phyloP scores from a whole-genome alignment of 352 stramenopile genomes.

The Thraustochytrium striatum region DNA sequence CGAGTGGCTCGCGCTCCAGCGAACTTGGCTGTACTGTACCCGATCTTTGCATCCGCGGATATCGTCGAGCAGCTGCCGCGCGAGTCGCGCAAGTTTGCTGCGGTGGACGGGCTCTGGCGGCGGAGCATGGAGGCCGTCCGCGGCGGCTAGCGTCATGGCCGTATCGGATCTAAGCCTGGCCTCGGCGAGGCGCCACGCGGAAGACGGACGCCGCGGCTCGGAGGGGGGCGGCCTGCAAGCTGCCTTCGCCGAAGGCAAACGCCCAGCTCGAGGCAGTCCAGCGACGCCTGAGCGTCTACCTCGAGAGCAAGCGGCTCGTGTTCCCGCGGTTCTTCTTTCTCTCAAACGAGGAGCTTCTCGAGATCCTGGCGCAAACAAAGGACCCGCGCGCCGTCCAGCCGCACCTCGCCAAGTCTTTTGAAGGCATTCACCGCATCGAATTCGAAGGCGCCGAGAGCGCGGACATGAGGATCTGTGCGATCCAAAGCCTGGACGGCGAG shows the following conservation, averaged over 20 bases:
- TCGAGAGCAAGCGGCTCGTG: constrained; percentile 85
- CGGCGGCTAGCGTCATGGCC: background rate
- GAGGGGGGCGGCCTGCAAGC: constrained; percentile 71
- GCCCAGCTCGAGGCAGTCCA: constrained; percentile 88
- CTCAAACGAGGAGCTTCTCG: constrained; percentile 89
- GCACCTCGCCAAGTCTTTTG: constrained; percentile 91
- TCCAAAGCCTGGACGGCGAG: constrained; percentile 70
- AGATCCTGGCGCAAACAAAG: constrained; percentile 91
- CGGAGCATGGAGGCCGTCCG: too few species aligned
- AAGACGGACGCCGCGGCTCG: constrained; percentile 85
- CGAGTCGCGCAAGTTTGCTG: constrained; percentile 55
- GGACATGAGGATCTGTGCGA: constrained; percentile 75
- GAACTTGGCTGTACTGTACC: too few species aligned
- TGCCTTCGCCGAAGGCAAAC: constrained; percentile 81
- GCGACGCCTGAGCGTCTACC: constrained; percentile 87
- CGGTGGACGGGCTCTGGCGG: too few species aligned
- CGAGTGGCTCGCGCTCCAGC: constrained; percentile 87
- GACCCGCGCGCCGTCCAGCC: constrained; percentile 86
- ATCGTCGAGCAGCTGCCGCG: too few species aligned
- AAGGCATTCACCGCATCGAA: constrained; percentile 81
- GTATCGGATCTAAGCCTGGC: constrained; percentile 81
- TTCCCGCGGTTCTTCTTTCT: constrained; percentile 91
- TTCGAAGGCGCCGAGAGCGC: constrained; percentile 80
- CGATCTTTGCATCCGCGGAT: too few species aligned
- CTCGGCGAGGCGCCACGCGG: constrained; percentile 63